Evolutionary conservation across 129 eudicot species (phyloP).

Genomic region (Cynara cardunculus): DNA sequence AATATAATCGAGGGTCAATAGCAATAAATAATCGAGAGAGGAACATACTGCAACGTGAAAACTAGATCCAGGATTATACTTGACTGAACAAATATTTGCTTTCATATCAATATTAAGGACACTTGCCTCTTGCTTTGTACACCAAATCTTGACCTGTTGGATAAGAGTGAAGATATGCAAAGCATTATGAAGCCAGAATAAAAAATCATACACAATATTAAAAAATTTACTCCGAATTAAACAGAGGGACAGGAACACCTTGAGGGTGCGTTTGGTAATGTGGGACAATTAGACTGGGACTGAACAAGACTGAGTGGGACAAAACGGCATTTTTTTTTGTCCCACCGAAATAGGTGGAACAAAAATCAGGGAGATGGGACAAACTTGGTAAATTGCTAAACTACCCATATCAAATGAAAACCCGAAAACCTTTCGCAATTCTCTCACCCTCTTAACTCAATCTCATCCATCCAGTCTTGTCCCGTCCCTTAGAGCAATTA

Average conservation of each 20-base stretch:
- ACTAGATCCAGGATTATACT: constrained; percentile 95
- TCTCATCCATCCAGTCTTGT: too few relatives aligned
- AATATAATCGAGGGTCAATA: neutral
- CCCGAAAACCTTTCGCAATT: too few relatives aligned
- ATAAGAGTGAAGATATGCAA: neutral
- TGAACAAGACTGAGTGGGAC: too few relatives aligned
- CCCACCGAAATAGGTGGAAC: too few relatives aligned
- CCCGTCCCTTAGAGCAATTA: too few relatives aligned
- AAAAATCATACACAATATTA: neutral
- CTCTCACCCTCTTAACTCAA: too few relatives aligned
- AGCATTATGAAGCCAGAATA: neutral
- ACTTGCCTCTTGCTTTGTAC: constrained; percentile 88
- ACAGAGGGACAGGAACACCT: neutral
- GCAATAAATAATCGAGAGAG: neutral
- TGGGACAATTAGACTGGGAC: too few relatives aligned
- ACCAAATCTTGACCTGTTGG: constrained; percentile 88
- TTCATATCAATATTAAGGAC: constrained; percentile 93
- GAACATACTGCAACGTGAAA: constrained; percentile 70
- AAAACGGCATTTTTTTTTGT: too few relatives aligned
- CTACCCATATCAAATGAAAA: too few relatives aligned
- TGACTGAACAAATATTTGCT: constrained; percentile 94
- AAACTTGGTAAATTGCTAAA: too few relatives aligned
- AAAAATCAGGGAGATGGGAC: too few relatives aligned
- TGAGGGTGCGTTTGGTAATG: neutral
- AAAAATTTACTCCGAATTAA: neutral